phyloP scores from a whole-genome alignment of 1,139 yeast species.

The Candida sp. region DNA sequence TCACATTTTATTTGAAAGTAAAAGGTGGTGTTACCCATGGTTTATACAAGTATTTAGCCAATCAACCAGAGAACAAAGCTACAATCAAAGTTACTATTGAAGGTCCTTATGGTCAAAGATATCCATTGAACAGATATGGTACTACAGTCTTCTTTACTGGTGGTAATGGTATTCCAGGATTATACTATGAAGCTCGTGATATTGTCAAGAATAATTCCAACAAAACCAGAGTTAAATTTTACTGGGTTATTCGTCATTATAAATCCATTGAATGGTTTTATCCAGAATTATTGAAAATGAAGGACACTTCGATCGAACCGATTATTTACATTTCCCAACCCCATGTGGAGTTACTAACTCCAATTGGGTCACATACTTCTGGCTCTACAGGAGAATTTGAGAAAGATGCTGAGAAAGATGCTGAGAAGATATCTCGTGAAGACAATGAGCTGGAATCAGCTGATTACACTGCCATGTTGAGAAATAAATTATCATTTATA shows the following conservation, averaged over 20 bases:
- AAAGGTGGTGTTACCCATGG: constrained; percentile 45
- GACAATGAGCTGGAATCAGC: constrained; percentile 10
- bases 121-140: constrained; percentile 45
- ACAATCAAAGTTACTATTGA: constrained; percentile 31
- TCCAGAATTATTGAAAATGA: constrained; percentile 33
- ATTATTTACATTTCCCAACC: constrained; percentile 39
- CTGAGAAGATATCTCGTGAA: constrained; percentile 6
- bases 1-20: constrained; percentile 36
- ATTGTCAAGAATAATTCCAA: constrained; percentile 15
- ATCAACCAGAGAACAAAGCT: constrained; percentile 42
- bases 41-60: constrained; percentile 39
- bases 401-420: constrained; percentile 13
- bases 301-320: constrained; percentile 19
- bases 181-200: constrained; percentile 29
- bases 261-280: constrained; percentile 50
- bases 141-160: constrained; percentile 56
- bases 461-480: constrained; percentile 14
- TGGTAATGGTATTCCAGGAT: constrained; percentile 72
- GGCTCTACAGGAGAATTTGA: constrained; percentile 7
- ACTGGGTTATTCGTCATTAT: constrained; percentile 37
- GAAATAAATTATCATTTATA: constrained; percentile 17
- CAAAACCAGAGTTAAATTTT: constrained; percentile 18
- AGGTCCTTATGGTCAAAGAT: constrained; percentile 38
- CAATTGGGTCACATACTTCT: constrained; percentile 7
- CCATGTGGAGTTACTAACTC: constrained; percentile 9